Conservation (phyloP, 139 green algal genomes). For the Edaphochlamys debaryana region DNA sequence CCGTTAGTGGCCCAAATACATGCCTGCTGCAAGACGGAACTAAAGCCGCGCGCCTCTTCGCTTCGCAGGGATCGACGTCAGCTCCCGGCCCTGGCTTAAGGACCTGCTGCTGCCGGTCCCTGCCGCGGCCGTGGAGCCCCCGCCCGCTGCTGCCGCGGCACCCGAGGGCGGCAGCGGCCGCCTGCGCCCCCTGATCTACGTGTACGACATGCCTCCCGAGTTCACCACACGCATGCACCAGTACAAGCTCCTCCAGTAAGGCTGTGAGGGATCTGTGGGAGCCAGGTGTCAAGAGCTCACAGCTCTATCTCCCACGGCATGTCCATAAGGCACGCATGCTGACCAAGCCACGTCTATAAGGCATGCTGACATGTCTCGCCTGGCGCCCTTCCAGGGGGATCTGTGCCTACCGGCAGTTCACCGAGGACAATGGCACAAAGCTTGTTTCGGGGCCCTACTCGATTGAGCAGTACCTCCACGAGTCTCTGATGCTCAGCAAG, state of each 20-base stretch:
- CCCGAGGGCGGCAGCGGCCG: background rate
- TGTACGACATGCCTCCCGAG: slow-evolving; percentile 64
- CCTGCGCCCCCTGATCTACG: slow-evolving; percentile 62
- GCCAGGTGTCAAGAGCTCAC: too few relatives aligned
- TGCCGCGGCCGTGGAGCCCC: too few relatives aligned
- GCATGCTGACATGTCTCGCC: too few relatives aligned
- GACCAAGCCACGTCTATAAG: too few relatives aligned
- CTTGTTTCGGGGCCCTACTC: slow-evolving; percentile 26
- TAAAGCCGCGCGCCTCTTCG: too few relatives aligned
- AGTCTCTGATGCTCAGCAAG: slow-evolving; percentile 61
- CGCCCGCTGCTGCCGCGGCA: background rate
- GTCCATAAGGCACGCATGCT: too few relatives aligned
- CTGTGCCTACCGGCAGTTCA: slow-evolving; percentile 40
- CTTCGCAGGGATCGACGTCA: background rate
- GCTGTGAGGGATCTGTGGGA: too few relatives aligned
- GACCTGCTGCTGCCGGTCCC: background rate
- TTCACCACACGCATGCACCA: slow-evolving; percentile 60
- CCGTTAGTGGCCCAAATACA: too few relatives aligned
- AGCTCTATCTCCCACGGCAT: too few relatives aligned
- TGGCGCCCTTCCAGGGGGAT: too few relatives aligned
- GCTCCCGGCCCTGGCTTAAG: slow-evolving; percentile 49
- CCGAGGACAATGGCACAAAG: slow-evolving; percentile 19
- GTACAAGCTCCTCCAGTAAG: too few relatives aligned
- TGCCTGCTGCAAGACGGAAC: too few relatives aligned
- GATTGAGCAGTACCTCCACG: slow-evolving; percentile 65